phyloP scores from a whole-genome alignment of 2,329 filamentous ascomycete species.

The Didymella pinodella region DNA sequence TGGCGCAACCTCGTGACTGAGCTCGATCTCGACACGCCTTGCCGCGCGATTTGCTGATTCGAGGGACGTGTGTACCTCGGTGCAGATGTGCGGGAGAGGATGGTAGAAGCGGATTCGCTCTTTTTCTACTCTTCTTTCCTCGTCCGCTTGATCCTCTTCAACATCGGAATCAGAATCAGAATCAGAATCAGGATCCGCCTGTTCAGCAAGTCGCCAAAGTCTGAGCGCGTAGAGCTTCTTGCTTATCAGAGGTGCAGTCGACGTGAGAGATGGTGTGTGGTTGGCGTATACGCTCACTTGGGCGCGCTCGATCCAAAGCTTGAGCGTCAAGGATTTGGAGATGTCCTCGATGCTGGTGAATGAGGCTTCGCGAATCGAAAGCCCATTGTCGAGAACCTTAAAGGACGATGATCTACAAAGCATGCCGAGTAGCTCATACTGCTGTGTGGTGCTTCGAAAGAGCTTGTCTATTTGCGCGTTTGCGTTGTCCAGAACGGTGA shows the following conservation, averaged over 20 bases:
- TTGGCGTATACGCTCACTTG: constrained; percentile 24
- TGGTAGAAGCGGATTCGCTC: constrained; percentile 19
- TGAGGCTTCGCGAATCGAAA: constrained; percentile 12
- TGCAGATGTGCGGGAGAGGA: constrained; percentile 15
- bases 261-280: background rate
- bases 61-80: constrained; percentile 36
- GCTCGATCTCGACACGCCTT: constrained; percentile 32
- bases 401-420: constrained; percentile 14
- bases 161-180: background rate
- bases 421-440: constrained; percentile 15
- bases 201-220: constrained; percentile 28
- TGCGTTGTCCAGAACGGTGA: constrained; percentile 26
- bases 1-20: constrained; percentile 32
- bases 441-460: constrained; percentile 13
- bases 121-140: background rate
- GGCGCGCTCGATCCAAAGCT: constrained; percentile 32
- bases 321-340: constrained; percentile 17
- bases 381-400: constrained; percentile 24
- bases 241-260: constrained; percentile 15
- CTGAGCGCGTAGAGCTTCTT: constrained; percentile 35
- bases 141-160: constrained; percentile 2
- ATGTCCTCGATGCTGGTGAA: constrained; percentile 25
- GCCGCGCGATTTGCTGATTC: constrained; percentile 40
- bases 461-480: constrained; percentile 27
- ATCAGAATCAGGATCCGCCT: background rate